Evolutionary conservation across 202 grass and related monocot genomes (phyloP).

Genomic region (Bolboschoenoplectus hybrid): DNA sequence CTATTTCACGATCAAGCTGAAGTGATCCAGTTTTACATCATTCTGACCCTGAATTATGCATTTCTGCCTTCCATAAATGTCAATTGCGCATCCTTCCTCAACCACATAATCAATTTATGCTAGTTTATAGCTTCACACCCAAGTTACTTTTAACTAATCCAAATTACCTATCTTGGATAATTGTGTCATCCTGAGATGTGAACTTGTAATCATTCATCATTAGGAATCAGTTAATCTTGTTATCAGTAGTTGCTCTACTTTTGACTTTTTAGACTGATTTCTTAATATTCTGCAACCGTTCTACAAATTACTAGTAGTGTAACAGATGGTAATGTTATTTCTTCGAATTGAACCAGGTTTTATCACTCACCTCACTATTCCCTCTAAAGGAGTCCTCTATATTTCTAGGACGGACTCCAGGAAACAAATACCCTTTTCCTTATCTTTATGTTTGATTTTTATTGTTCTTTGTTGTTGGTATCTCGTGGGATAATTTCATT

Average conservation of each 20-base stretch:
- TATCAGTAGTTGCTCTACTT: neutral
- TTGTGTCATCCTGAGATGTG: neutral
- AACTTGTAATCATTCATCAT: neutral
- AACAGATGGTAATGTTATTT: neutral
- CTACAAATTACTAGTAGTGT: neutral
- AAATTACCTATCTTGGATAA: neutral
- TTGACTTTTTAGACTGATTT: neutral
- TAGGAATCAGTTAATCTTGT: neutral
- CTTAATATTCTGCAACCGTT: neutral
- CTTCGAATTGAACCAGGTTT: neutral
- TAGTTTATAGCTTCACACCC: neutral
- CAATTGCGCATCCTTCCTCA: neutral
- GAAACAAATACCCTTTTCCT: neutral
- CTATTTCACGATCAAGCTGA: slow-evolving; percentile 40
- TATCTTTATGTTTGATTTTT: neutral
- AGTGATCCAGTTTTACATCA: slow-evolving; percentile 13
- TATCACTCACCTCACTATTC: neutral
- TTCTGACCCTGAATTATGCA: neutral
- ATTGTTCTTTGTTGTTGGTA: neutral
- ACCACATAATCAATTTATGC: neutral
- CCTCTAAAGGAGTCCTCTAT: neutral
- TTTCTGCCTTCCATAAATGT: neutral
- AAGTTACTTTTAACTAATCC: neutral
- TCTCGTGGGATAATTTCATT: slow-evolving; percentile 20
- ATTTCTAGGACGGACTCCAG: neutral